These are phyloP conservation scores for Diaporthe longicolla DNA, from an alignment of 2,329 filamentous ascomycete species.

Conservation along the genomic window DNA sequence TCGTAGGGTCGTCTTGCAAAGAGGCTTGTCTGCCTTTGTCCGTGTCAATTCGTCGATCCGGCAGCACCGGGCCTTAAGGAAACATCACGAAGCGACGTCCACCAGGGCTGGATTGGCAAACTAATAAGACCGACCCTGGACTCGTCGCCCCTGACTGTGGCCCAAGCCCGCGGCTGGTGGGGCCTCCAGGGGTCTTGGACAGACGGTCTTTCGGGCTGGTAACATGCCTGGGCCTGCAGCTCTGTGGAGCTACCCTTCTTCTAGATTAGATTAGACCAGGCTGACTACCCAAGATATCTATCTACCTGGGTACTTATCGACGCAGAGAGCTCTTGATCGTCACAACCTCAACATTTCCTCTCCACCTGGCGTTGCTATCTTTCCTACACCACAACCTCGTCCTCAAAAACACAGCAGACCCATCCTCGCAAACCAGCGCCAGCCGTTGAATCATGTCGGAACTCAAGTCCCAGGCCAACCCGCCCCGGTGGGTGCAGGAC, in stretches of 20 bases:
- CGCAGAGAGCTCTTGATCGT: slow-evolving; percentile 4
- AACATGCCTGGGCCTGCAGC: not conserved
- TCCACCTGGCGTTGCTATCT: not conserved
- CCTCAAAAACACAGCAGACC: not conserved
- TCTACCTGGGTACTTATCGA: not conserved
- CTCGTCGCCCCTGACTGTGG: slow-evolving; percentile 39
- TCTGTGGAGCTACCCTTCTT: slow-evolving; percentile 18
- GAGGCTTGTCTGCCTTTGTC: not conserved
- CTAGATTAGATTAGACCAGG: slow-evolving; percentile 2
- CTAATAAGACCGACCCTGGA: slow-evolving; percentile 13
- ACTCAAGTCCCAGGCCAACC: slow-evolving; percentile 41
- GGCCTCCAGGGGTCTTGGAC: slow-evolving; percentile 5
- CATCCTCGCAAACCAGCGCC: not conserved
- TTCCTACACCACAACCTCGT: not conserved
- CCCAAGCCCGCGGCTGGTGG: slow-evolving; percentile 17
- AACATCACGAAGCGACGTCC: not conserved
- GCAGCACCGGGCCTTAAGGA: slow-evolving; percentile 19
- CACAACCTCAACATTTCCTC: slow-evolving; percentile 12
- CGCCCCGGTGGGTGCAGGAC: slow-evolving; percentile 87
- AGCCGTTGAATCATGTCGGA: slow-evolving; percentile 47
- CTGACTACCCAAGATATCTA: slow-evolving; percentile 13
- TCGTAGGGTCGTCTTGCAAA: slow-evolving; percentile 3
- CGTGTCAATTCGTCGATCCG: slow-evolving; percentile 25
- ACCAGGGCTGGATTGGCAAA: slow-evolving; percentile 17
- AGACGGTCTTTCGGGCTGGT: no score